Percentiles rank a stretch among this genome's conserved stretches.
These are phyloP conservation scores for Eleusine indica DNA, from an alignment of 176 grass and related monocot species.

Conservation along the genomic window DNA sequence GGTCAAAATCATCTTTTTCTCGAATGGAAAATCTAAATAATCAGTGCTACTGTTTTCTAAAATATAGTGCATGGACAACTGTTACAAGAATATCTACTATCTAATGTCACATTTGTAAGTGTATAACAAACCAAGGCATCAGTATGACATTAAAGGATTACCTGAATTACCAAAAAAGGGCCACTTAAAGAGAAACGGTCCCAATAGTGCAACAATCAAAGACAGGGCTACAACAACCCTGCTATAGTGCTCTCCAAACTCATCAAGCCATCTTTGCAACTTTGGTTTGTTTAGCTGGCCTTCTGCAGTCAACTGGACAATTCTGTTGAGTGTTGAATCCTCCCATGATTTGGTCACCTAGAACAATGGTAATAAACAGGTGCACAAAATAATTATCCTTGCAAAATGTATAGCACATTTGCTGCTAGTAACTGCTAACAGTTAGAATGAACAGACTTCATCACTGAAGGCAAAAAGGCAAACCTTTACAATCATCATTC, in stretches of 20 bases:
- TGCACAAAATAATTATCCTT: conserved; percentile 28
- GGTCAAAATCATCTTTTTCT: not conserved
- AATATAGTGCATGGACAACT: conserved; percentile 1
- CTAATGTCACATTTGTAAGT: conserved; percentile 7
- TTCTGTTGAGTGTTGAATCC: conserved; percentile 94
- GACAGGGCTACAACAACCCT: conserved; percentile 87
- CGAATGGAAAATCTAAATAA: conserved; percentile 18
- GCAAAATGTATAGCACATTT: not conserved
- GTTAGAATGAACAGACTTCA: conserved; percentile 1
- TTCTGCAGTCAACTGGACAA: conserved; percentile 89
- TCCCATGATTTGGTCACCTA: conserved; percentile 98
- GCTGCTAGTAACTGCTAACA: not conserved
- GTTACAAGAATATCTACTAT: not conserved
- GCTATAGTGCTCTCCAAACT: conserved; percentile 95
- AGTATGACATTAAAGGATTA: conserved; percentile 46
- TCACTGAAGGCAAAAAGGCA: conserved; percentile 38
- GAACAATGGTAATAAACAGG: conserved; percentile 42
- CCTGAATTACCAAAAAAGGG: conserved; percentile 96
- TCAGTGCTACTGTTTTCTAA: not conserved
- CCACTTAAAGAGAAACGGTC: conserved; percentile 95
- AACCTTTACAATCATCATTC: conserved; percentile 99
- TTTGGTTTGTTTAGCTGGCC: conserved; percentile 96
- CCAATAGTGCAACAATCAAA: conserved; percentile 76
- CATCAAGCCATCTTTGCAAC: conserved; percentile 96
- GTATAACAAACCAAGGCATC: not conserved